Percentiles rank a stretch among this genome's conserved stretches.
Conservation (phyloP, 2,329 filamentous ascomycete genomes). For the Apiospora pterosperma region DNA sequence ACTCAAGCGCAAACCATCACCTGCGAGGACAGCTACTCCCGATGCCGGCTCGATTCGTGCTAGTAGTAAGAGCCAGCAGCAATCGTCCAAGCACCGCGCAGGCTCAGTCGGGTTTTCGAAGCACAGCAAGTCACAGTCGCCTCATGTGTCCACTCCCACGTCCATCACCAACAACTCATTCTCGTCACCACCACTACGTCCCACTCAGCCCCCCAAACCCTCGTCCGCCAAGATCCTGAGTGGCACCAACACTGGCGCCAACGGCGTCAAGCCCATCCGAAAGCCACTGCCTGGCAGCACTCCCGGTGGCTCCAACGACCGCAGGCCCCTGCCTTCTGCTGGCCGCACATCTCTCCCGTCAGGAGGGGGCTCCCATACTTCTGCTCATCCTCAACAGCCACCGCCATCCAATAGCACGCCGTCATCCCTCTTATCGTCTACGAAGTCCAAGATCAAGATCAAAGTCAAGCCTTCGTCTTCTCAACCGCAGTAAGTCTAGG, state of each 20-base stretch:
- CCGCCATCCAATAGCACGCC: constrained; percentile 12
- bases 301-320: constrained; percentile 1
- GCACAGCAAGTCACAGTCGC: background rate
- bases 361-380: constrained; percentile 10
- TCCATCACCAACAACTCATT: constrained; percentile 1
- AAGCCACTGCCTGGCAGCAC: constrained; percentile 14
- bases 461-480: constrained; percentile 21
- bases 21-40: constrained; percentile 7
- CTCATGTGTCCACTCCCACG: constrained; percentile 8
- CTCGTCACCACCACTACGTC: background rate
- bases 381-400: background rate
- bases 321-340: constrained; percentile 17
- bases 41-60: constrained; percentile 25
- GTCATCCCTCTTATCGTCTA: constrained; percentile 10
- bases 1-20: constrained; percentile 15
- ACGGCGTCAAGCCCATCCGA: constrained; percentile 17
- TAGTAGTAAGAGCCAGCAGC: constrained; percentile 20
- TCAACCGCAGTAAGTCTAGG: constrained; percentile 4
- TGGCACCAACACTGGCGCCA: constrained; percentile 5
- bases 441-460: constrained; percentile 24
- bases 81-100: constrained; percentile 6
- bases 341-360: constrained; percentile 6
- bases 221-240: background rate
- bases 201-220: background rate
- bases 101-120: background rate